Evolutionary conservation across 1,284 basidiomycete genomes (phyloP).

Genomic region (Fomitopsis schrenkii): DNA sequence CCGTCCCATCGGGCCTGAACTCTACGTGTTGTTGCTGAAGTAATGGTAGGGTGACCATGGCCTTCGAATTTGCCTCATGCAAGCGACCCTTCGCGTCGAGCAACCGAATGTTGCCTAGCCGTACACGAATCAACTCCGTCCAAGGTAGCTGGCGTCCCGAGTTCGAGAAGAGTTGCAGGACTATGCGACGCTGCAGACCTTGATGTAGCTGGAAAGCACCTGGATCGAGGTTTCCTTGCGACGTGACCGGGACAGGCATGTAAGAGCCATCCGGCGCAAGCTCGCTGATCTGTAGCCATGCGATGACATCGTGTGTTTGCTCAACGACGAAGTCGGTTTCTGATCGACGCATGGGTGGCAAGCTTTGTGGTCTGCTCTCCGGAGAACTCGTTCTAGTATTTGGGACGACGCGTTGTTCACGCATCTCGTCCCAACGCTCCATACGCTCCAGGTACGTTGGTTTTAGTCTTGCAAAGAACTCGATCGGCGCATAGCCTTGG

Average conservation of each 20-base stretch:
- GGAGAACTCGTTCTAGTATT: slow-evolving; percentile 16
- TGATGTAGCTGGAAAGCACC: slow-evolving; percentile 90
- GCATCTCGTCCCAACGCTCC: slow-evolving; percentile 89
- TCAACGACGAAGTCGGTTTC: slow-evolving; percentile 91
- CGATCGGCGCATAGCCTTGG: slow-evolving; percentile 76
- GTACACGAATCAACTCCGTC: slow-evolving; percentile 74
- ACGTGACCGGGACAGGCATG: slow-evolving; percentile 77
- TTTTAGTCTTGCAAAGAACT: slow-evolving; percentile 82
- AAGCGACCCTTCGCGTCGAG: slow-evolving; percentile 83
- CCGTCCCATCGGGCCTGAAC: slow-evolving; percentile 81
- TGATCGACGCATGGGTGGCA: slow-evolving; percentile 80
- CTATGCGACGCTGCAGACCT: slow-evolving; percentile 85
- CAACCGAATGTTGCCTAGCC: slow-evolving; percentile 79
- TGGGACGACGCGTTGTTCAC: slow-evolving; percentile 53
- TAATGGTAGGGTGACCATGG: slow-evolving; percentile 66
- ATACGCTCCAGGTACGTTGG: slow-evolving; percentile 83
- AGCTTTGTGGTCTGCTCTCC: slow-evolving; percentile 29
- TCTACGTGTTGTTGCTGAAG: slow-evolving; percentile 69
- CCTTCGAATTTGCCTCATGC: slow-evolving; percentile 69
- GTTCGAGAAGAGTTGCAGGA: slow-evolving; percentile 77
- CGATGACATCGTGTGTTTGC: slow-evolving; percentile 86
- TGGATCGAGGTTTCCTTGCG: slow-evolving; percentile 75
- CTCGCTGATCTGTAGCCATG: slow-evolving; percentile 85
- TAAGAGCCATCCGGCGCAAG: slow-evolving; percentile 85
- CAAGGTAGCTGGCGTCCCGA: slow-evolving; percentile 89